Evolutionary conservation across 768 basidiomycete species (phyloP).

Genomic region (Podaxis sp.): DNA sequence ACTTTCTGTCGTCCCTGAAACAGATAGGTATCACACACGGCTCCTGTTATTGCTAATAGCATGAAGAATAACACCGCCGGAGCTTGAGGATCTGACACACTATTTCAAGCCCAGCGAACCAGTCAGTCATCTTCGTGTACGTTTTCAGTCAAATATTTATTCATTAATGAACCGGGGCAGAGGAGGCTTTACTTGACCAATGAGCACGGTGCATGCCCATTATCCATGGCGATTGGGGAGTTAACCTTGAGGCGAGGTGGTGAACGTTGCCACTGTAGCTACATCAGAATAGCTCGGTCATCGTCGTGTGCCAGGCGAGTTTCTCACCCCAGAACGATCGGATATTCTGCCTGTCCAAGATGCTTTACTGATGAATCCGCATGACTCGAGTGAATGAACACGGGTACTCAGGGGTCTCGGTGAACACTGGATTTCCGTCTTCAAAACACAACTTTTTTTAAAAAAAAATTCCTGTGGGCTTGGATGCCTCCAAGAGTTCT

Average conservation of each 20-base stretch:
- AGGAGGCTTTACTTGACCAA: background rate
- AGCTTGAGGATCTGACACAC: too few species aligned
- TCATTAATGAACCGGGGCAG: background rate
- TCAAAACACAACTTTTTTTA: too few species aligned
- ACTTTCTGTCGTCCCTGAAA: background rate
- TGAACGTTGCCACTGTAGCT: background rate
- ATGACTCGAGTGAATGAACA: background rate
- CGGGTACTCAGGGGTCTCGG: too few species aligned
- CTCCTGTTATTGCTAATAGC: background rate
- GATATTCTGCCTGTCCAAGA: background rate
- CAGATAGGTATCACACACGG: background rate
- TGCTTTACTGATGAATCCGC: background rate
- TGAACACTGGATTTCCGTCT: background rate
- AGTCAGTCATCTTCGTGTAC: background rate
- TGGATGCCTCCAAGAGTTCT: too few species aligned
- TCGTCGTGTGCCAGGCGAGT: background rate
- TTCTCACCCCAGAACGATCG: background rate
- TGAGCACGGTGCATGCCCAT: background rate
- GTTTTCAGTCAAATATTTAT: background rate
- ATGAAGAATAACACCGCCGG: background rate
- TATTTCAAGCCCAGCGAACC: too few species aligned
- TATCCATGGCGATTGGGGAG: background rate
- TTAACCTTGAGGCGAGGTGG: background rate
- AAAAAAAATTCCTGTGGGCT: too few species aligned
- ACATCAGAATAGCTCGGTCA: background rate